phyloP scores from a whole-genome alignment of 163 green algal genomes.

The Coccomyxa subellipsoidea region DNA sequence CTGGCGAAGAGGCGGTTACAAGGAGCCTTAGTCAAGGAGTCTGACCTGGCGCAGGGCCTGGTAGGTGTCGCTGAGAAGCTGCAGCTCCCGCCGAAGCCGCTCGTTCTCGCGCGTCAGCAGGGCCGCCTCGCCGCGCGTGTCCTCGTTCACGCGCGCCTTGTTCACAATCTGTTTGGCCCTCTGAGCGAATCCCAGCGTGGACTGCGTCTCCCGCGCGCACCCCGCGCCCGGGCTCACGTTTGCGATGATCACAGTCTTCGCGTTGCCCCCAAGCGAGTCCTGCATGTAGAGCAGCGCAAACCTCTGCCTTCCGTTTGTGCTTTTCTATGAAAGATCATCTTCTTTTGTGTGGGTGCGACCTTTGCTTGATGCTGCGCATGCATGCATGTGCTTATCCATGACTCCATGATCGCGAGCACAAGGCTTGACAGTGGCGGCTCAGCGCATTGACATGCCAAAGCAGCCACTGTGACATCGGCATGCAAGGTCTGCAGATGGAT shows the following conservation, averaged over 20 bases:
- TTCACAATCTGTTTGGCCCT: conserved; percentile 55
- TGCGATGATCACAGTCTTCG: conserved; percentile 89
- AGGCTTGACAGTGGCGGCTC: too few relatives aligned
- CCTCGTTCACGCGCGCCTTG: conserved; percentile 52
- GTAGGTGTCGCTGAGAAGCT: conserved; percentile 14
- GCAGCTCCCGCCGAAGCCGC: conserved; percentile 25
- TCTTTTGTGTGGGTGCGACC: too few relatives aligned
- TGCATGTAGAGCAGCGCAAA: conserved; percentile 29
- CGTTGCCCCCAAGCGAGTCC: conserved; percentile 87
- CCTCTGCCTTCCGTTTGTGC: background rate
- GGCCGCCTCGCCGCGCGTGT: conserved; percentile 32
- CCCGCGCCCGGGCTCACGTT: conserved; percentile 71
- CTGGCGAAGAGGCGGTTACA: too few relatives aligned
- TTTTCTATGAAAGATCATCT: background rate
- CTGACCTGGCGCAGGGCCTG: conserved; percentile 22
- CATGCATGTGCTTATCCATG: too few relatives aligned
- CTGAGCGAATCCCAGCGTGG: conserved; percentile 74
- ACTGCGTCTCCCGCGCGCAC: conserved; percentile 66
- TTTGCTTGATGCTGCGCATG: too few relatives aligned
- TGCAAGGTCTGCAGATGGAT: too few relatives aligned
- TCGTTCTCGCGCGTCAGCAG: conserved; percentile 30
- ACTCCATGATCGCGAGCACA: too few relatives aligned
- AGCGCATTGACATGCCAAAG: too few relatives aligned
- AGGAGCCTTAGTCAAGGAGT: too few relatives aligned
- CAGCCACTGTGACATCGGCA: too few relatives aligned